Percentiles rank a stretch among this genome's conserved stretches.
These are phyloP conservation scores for Entrophospora sp. DNA, from an alignment of 192 early-diverging fungal genomes.

Conservation along the genomic window DNA sequence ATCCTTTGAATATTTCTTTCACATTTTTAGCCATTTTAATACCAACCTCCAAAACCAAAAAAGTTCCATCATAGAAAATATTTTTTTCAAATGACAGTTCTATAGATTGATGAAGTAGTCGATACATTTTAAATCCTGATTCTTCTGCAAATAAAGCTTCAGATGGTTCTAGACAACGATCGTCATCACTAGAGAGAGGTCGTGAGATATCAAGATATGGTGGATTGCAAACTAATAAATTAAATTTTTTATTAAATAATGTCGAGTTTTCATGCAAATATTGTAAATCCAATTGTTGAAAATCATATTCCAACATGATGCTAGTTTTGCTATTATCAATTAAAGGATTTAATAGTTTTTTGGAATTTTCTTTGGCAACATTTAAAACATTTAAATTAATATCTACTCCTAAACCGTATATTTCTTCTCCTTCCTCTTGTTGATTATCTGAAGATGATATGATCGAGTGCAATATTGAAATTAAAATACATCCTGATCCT, in stretches of 20 bases:
- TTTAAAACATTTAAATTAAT: background rate
- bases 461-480: slow-evolving; percentile 1
- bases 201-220: slow-evolving; percentile 1
- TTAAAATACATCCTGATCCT: slow-evolving; percentile 8
- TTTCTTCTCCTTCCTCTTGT: background rate
- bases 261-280: background rate
- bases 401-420: slow-evolving; percentile 11
- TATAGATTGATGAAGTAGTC: background rate
- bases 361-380: background rate
- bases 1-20: background rate
- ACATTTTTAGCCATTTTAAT: slow-evolving; percentile 1
- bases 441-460: background rate
- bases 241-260: background rate
- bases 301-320: background rate
- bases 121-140: background rate
- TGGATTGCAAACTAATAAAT: slow-evolving; percentile 11
- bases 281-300: background rate
- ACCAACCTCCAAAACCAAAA: slow-evolving; percentile 2
- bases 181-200: background rate
- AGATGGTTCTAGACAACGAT: background rate
- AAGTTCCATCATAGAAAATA: background rate
- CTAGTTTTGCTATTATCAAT: background rate
- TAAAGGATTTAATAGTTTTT: background rate
- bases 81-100: background rate
- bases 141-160: background rate